These are phyloP conservation scores for Debaryomyces coudertii DNA, from an alignment of 1,139 yeast species.

Conservation along the genomic window DNA sequence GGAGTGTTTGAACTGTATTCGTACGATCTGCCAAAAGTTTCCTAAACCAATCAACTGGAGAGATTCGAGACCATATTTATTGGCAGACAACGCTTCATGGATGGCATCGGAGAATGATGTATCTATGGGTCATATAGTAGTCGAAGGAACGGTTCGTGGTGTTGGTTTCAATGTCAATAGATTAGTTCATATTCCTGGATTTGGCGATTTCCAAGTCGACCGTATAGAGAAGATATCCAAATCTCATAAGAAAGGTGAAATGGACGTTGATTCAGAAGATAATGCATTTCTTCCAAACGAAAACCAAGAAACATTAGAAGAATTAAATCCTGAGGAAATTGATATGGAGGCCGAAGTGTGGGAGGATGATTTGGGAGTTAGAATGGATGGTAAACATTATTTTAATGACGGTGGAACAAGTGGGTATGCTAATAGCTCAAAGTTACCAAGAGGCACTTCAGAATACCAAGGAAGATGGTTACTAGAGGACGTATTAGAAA, in stretches of 20 bases:
- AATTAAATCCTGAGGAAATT: conserved; percentile 61
- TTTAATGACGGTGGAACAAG: conserved; percentile 47
- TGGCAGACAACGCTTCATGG: conserved; percentile 68
- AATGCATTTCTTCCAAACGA: conserved; percentile 49
- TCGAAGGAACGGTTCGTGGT: conserved; percentile 89
- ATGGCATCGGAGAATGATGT: conserved; percentile 29
- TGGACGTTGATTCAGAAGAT: conserved; percentile 32
- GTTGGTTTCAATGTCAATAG: conserved; percentile 77
- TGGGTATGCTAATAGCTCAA: conserved; percentile 34
- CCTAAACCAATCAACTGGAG: conserved; percentile 92
- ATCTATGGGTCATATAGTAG: conserved; percentile 45
- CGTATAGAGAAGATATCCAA: conserved; percentile 55
- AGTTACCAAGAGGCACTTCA: conserved; percentile 85
- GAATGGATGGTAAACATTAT: conserved; percentile 72
- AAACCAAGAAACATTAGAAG: conserved; percentile 67
- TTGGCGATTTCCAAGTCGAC: conserved; percentile 84
- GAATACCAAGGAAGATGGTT: conserved; percentile 96
- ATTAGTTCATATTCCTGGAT: conserved; percentile 82
- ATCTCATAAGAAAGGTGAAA: conserved; percentile 17
- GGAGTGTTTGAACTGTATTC: conserved; percentile 71
- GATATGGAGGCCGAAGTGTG: conserved; percentile 53
- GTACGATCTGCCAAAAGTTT: conserved; percentile 80
- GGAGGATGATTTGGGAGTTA: conserved; percentile 57
- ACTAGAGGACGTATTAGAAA: conserved; percentile 56
- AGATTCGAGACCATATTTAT: conserved; percentile 82